A percentile compares a stretch with the other conserved stretches of the same genome.
phyloP scores from a whole-genome alignment of 495 filamentous ascomycete species.

The Tuber microsphaerosporum region DNA sequence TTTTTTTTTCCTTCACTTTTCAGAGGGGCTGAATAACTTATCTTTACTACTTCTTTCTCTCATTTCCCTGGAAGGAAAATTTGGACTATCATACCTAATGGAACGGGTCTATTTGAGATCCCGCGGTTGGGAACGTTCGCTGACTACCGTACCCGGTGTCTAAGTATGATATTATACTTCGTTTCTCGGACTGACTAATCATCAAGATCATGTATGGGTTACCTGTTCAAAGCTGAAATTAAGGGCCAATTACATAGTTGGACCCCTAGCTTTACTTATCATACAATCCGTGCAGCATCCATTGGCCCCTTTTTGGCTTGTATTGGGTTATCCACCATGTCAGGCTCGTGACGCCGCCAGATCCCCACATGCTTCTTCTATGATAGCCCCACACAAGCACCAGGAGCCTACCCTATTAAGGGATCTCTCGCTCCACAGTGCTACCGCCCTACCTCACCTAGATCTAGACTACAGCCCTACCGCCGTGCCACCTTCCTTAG shows the following conservation, averaged over 20 bases:
- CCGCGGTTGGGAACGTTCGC: too few relatives aligned
- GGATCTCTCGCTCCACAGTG: not conserved
- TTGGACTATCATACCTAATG: too few relatives aligned
- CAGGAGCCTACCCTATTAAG: not conserved
- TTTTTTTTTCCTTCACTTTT: too few relatives aligned
- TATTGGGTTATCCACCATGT: not conserved
- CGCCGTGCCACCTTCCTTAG: not conserved
- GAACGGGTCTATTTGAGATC: too few relatives aligned
- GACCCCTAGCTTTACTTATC: not conserved
- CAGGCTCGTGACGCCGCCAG: not conserved
- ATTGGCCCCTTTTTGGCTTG: too few relatives aligned
- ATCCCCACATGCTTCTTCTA: not conserved
- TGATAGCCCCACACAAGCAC: not conserved
- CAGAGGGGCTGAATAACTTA: too few relatives aligned
- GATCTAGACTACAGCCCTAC: conserved; percentile 2
- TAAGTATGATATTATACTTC: too few relatives aligned
- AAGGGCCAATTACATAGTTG: not conserved
- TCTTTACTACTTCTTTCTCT: too few relatives aligned
- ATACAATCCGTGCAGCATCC: not conserved
- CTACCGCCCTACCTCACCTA: not conserved
- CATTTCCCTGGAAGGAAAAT: too few relatives aligned
- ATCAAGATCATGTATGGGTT: not conserved
- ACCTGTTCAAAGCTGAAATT: not conserved
- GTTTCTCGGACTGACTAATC: not conserved
- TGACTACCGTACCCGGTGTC: too few relatives aligned